phyloP scores from a whole-genome alignment of 179 eudicot species.

The Actinidia arguta region DNA sequence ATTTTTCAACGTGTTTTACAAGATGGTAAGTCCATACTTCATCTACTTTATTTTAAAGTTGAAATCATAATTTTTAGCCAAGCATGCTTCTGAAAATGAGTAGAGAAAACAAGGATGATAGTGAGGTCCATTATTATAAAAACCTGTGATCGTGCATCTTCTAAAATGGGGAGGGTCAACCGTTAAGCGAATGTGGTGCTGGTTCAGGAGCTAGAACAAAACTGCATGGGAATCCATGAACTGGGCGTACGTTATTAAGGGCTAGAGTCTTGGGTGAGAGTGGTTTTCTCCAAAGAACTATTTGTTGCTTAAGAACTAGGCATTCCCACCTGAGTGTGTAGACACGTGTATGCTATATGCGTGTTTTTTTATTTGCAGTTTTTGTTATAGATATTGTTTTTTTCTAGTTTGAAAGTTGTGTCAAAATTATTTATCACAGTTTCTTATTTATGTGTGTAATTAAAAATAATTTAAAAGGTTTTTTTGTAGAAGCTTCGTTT shows the following conservation, averaged over 20 bases:
- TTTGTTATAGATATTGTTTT: too few species aligned
- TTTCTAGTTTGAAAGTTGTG: too few species aligned
- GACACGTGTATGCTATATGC: not conserved
- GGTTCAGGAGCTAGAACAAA: conserved; percentile 23
- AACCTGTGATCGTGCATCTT: not conserved
- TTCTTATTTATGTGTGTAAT: too few species aligned
- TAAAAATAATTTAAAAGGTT: too few species aligned
- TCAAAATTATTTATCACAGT: too few species aligned
- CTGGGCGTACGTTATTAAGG: not conserved
- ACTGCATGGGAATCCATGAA: not conserved
- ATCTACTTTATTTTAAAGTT: too few species aligned
- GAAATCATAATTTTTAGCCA: too few species aligned
- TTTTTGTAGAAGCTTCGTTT: too few species aligned
- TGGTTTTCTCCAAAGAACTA: not conserved
- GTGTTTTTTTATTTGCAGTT: too few species aligned
- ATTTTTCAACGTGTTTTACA: too few species aligned
- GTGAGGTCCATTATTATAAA: not conserved
- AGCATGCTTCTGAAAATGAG: too few species aligned
- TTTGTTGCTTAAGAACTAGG: conserved; percentile 25
- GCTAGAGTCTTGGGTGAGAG: not conserved
- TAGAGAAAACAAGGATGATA: not conserved
- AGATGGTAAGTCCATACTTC: too few species aligned
- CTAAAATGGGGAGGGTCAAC: conserved; percentile 23
- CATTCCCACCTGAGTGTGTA: not conserved
- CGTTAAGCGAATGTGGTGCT: conserved; percentile 29